Conservation (phyloP, 768 basidiomycete species). For the Albatrellus ellisii region DNA sequence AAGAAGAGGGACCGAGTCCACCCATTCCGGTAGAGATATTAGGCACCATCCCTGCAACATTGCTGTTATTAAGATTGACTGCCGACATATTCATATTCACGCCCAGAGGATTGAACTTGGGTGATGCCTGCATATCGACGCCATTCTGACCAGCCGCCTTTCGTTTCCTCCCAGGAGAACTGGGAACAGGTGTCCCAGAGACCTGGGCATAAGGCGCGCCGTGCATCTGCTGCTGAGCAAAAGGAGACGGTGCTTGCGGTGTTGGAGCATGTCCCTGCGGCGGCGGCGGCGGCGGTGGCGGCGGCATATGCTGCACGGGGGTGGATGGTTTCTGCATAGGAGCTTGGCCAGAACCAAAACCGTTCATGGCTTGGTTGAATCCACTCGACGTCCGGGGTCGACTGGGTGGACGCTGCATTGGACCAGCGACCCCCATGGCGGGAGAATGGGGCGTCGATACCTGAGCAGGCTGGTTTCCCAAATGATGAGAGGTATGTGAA, state of each 20-base stretch:
- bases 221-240: conserved; percentile 9
- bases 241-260: conserved; percentile 8
- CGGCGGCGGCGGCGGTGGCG: conserved; percentile 19
- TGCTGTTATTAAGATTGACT: conserved; percentile 3
- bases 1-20: background rate
- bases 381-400: conserved; percentile 16
- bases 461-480: background rate
- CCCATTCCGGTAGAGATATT: background rate
- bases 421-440: conserved; percentile 4
- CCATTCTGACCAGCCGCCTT: conserved; percentile 6
- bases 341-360: conserved; percentile 9
- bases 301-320: conserved; percentile 19
- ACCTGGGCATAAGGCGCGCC: conserved; percentile 7
- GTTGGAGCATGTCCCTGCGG: conserved; percentile 13
- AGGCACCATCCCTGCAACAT: too few relatives aligned
- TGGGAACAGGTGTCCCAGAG: conserved; percentile 5
- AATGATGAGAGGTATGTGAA: conserved; percentile 11
- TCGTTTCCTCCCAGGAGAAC: conserved; percentile 12
- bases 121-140: conserved; percentile 6
- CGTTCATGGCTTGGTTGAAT: conserved; percentile 9
- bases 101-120: conserved; percentile 7
- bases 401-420: conserved; percentile 19
- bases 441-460: conserved; percentile 8
- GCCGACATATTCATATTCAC: conserved; percentile 4
- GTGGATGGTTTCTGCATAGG: conserved; percentile 11